Evolutionary conservation across 495 filamentous ascomycete species (phyloP).

Genomic region (Penicillium cataractarum): DNA sequence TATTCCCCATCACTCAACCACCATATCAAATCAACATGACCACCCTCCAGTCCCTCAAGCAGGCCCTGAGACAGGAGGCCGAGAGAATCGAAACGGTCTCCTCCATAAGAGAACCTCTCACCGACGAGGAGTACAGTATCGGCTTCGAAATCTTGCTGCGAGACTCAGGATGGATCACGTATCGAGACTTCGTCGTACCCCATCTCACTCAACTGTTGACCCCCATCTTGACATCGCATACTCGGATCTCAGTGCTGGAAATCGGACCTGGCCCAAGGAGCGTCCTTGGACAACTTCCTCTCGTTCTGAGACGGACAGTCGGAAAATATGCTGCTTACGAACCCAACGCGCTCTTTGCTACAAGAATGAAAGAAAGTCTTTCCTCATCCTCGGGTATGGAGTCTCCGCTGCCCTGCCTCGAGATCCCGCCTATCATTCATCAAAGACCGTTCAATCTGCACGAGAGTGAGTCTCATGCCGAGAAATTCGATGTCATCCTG

Average conservation of each 20-base stretch:
- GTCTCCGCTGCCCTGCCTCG: constrained; percentile 53
- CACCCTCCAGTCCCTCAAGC: constrained; percentile 54
- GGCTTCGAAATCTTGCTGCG: constrained; percentile 55
- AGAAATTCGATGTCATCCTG: constrained; percentile 60
- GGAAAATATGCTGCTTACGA: constrained; percentile 59
- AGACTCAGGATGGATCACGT: constrained; percentile 42
- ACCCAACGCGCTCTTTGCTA: constrained; percentile 56
- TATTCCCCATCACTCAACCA: not conserved
- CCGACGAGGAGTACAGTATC: constrained; percentile 55
- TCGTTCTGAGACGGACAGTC: constrained; percentile 48
- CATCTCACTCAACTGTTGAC: constrained; percentile 52
- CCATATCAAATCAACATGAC: constrained; percentile 41
- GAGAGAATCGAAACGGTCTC: constrained; percentile 16
- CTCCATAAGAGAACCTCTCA: constrained; percentile 41
- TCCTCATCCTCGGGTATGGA: constrained; percentile 21
- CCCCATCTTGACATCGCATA: constrained; percentile 51
- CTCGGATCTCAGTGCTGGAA: constrained; percentile 58
- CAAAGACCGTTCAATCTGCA: constrained; percentile 47
- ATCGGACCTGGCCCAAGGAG: constrained; percentile 64
- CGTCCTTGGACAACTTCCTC: constrained; percentile 56
- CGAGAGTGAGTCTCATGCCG: constrained; percentile 13
- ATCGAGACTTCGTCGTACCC: constrained; percentile 62
- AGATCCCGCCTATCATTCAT: constrained; percentile 47
- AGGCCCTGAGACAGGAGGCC: constrained; percentile 49
- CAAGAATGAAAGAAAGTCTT: constrained; percentile 54